These are phyloP conservation scores for Furcasterigmium sp. DNA, from an alignment of 2,329 filamentous ascomycete genomes.

Conservation along the genomic window DNA sequence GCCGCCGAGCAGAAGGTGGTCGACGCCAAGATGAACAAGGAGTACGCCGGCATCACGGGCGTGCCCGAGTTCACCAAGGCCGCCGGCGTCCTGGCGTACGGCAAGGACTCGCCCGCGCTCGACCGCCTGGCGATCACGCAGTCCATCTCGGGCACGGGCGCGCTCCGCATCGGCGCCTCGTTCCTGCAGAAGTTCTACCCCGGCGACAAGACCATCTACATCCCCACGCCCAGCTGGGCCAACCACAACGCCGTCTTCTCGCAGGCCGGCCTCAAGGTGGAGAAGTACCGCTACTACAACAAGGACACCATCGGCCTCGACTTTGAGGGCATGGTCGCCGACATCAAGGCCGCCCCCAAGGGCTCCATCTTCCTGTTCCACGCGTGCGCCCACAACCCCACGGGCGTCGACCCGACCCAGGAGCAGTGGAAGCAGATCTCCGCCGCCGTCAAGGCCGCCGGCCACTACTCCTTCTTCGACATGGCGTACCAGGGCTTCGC, in stretches of 20 bases:
- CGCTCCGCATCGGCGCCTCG: constrained; percentile 87
- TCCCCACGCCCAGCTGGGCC: constrained; percentile 93
- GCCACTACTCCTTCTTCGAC: constrained; percentile 95
- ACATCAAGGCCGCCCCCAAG: constrained; percentile 83
- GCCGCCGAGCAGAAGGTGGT: constrained; percentile 85
- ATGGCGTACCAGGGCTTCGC: constrained; percentile 99
- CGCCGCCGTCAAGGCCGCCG: constrained; percentile 75
- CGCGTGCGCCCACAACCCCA: constrained; percentile 97
- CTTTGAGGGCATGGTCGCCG: constrained; percentile 87
- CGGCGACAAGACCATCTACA: constrained; percentile 90
- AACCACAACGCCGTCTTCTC: constrained; percentile 97
- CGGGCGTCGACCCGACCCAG: constrained; percentile 86
- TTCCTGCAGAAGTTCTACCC: constrained; percentile 93
- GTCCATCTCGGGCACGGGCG: constrained; percentile 96
- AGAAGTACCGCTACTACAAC: constrained; percentile 98
- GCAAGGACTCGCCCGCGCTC: constrained; percentile 70
- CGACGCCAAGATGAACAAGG: constrained; percentile 78
- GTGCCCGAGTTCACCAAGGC: constrained; percentile 90
- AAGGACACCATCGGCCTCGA: constrained; percentile 97
- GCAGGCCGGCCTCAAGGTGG: constrained; percentile 84
- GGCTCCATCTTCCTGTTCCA: constrained; percentile 90
- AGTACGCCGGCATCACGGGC: constrained; percentile 97
- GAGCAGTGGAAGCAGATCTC: constrained; percentile 93
- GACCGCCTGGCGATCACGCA: constrained; percentile 86
- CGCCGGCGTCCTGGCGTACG: constrained; percentile 87